These are phyloP conservation scores for Sedum album DNA, from an alignment of 164 flowering plant genomes.

Conservation along the genomic window DNA sequence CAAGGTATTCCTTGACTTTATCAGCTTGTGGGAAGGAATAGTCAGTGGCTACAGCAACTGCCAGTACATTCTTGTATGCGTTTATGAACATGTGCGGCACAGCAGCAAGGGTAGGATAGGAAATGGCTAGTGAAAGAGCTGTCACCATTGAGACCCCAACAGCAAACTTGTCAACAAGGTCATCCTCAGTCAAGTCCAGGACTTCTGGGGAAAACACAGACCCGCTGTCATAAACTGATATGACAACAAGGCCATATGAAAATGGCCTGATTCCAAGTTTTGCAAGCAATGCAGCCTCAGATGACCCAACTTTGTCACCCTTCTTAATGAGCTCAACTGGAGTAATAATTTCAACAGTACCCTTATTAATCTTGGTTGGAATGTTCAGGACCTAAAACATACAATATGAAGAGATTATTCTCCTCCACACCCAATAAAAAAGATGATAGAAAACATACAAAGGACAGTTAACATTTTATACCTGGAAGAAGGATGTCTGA, in stretches of 20 bases:
- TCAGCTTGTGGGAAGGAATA: conserved; percentile 28
- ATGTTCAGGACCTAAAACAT: conserved; percentile 9
- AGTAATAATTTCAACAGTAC: conserved; percentile 3
- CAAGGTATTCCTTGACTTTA: conserved; percentile 19
- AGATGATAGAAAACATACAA: background rate
- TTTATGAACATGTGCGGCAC: conserved; percentile 31
- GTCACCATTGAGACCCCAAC: conserved; percentile 41
- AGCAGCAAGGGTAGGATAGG: conserved; percentile 32
- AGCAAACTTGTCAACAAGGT: conserved; percentile 40
- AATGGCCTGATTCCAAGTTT: no score
- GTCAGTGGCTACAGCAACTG: conserved; percentile 27
- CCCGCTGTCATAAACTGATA: conserved; percentile 43
- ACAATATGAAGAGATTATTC: background rate
- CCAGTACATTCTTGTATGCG: conserved; percentile 30
- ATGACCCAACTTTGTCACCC: conserved; percentile 65
- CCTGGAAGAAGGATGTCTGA: conserved; percentile 13
- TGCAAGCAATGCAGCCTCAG: no score
- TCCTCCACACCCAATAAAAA: background rate
- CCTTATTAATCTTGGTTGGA: conserved; percentile 9
- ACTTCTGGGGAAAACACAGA: conserved; percentile 57
- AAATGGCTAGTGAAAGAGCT: conserved; percentile 30
- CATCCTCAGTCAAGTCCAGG: conserved; percentile 48
- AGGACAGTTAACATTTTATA: background rate
- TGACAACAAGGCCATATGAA: conserved; percentile 46
- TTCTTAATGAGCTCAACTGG: conserved; percentile 41